Evolutionary conservation across 2,329 filamentous ascomycete species (phyloP), one percentile per base, ranked within the genome.

Genomic region (Ambrosiella cleistominuta): DNA sequence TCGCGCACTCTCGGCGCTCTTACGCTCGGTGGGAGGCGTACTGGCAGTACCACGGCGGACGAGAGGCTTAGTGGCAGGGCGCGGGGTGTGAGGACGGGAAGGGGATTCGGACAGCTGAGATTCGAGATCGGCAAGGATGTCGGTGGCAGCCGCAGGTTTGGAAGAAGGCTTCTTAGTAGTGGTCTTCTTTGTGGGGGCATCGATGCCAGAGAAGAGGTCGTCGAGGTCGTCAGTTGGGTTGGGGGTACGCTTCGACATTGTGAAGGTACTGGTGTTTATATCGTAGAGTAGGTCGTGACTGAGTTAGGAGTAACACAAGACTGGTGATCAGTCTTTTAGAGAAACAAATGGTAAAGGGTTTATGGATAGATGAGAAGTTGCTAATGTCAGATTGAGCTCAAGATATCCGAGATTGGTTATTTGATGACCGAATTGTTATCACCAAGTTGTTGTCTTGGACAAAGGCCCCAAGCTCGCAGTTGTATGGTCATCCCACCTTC

Each of bases 51-150:
- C 62, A 65, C 77, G 83, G 63, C 91, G 86, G 66, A 90, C 86
- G 62, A 78, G 82, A 36, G 74, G 72, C 61, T 80, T 74, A 52
- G 74, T 74, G 27, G 27, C 27, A 67, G 81, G 69, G 64, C 87
- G 85, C 44, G 91, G 93, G 1, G 91, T 97, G 65, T 87, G 84
- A 13, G 91, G 87, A 53, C 90, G 82, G 62, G 82, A 82, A 66
- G 83, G 75, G 68, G 86, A 82, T 57, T 80, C 77, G 65, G 81
- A 87, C 49, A 95, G 80, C 67, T 80, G 71, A 64, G 69, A 71
- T 68, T 94, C 88, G 61, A 97, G 80, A 65, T 96, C 90, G 62
- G 89, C 89, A 44, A 97, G 78, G 60, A 91, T 81, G 68, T 95
- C 89, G 64, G 87, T 78, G 65, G 83, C 77, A 64, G 69, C 66